A percentile compares a stretch with the other conserved stretches of the same genome.
Conservation (phyloP, 495 filamentous ascomycete species). For the Neurospora cerealis region DNA sequence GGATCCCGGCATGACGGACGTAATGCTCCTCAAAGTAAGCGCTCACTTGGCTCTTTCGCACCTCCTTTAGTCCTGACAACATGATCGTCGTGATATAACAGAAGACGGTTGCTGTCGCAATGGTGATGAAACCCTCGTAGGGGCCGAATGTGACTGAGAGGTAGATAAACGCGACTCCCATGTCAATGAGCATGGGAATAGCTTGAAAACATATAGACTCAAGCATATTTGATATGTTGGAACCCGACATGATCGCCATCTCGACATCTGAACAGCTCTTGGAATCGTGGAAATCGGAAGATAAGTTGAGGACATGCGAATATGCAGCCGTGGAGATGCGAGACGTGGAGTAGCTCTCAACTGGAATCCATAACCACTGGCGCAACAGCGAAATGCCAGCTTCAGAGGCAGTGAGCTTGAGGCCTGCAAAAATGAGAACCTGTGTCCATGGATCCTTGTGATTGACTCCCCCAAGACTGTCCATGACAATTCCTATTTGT, state of each 20-base stretch:
- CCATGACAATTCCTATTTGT: conserved; percentile 54
- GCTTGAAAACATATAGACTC: conserved; percentile 59
- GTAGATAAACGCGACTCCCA: conserved; percentile 58
- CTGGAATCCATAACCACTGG: conserved; percentile 53
- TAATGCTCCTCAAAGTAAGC: conserved; percentile 47
- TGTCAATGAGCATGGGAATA: conserved; percentile 61
- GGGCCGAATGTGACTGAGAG: conserved; percentile 59
- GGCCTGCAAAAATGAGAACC: conserved; percentile 43
- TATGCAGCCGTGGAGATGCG: conserved; percentile 56
- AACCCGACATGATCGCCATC: conserved; percentile 55
- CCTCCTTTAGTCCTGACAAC: conserved; percentile 28
- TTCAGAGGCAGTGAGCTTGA: conserved; percentile 45
- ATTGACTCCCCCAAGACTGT: conserved; percentile 37
- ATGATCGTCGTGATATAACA: conserved; percentile 51
- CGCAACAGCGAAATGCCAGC: conserved; percentile 45
- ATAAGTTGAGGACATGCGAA: conserved; percentile 66
- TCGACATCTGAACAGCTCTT: conserved; percentile 65
- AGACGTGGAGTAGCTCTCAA: conserved; percentile 54
- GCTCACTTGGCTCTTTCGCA: conserved; percentile 22
- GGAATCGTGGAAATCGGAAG: conserved; percentile 68
- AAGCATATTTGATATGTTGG: conserved; percentile 51
- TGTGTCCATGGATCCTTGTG: conserved; percentile 41
- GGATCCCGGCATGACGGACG: conserved; percentile 52
- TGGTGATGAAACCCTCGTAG: conserved; percentile 64
- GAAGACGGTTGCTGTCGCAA: conserved; percentile 51